A percentile compares a stretch with the other conserved stretches of the same genome.
Conservation (phyloP, 2,329 filamentous ascomycete species). For the Sclerotiophoma versabilis region DNA sequence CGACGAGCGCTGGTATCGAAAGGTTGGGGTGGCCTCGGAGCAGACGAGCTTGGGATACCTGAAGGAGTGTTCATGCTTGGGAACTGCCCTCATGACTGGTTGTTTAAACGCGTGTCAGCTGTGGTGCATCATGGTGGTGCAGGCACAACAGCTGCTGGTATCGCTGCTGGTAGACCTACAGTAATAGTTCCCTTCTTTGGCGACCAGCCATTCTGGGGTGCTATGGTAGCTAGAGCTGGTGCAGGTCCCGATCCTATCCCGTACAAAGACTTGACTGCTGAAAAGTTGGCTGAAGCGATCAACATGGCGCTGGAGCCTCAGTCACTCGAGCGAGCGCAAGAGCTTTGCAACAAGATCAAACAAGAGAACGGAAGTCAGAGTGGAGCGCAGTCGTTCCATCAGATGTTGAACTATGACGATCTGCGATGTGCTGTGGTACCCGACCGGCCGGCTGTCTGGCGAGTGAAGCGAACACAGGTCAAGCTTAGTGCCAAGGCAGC, state of each 20-base stretch:
- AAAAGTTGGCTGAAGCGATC: conserved; percentile 49
- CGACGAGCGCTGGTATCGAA: conserved; percentile 84
- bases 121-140: conserved; percentile 90
- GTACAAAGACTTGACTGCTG: conserved; percentile 50
- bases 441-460: conserved; percentile 47
- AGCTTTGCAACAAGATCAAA: conserved; percentile 48
- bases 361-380: conserved; percentile 47
- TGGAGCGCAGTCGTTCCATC: conserved; percentile 49
- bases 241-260: conserved; percentile 51
- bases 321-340: conserved; percentile 45
- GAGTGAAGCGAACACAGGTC: conserved; percentile 48
- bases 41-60: conserved; percentile 68
- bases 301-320: conserved; percentile 48
- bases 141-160: conserved; percentile 87
- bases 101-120: conserved; percentile 80
- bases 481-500: conserved; percentile 48
- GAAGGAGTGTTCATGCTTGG: conserved; percentile 83
- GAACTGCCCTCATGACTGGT: conserved; percentile 87
- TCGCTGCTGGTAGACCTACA: conserved; percentile 79
- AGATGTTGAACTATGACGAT: conserved; percentile 49
- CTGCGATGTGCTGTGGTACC: conserved; percentile 45
- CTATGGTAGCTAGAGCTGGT: conserved; percentile 51
- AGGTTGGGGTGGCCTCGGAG: conserved; percentile 86
- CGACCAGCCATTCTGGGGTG: conserved; percentile 53
- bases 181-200: conserved; percentile 81